Evolutionary conservation across 305 asterid species (phyloP).

Genomic region (Solanum hybrid): DNA sequence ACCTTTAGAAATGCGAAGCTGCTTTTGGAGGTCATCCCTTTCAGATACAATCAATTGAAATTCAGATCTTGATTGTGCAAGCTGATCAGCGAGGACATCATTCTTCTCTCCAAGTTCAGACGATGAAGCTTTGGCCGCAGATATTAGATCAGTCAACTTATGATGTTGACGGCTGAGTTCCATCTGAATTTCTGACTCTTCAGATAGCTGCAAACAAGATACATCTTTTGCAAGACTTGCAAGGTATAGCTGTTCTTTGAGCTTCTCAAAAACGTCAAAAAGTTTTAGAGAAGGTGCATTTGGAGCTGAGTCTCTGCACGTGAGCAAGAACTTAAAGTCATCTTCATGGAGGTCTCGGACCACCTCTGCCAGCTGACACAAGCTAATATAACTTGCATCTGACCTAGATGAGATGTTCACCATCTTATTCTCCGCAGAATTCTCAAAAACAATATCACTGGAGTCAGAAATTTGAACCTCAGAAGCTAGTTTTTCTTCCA

Average conservation of each 20-base stretch:
- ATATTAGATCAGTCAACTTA: constrained; percentile 39
- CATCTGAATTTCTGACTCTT: constrained; percentile 26
- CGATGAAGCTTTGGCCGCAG: constrained; percentile 36
- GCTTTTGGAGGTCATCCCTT: constrained; percentile 50
- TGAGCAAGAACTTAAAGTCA: constrained; percentile 53
- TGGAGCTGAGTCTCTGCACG: constrained; percentile 35
- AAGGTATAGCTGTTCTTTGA: constrained; percentile 71
- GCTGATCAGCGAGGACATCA: constrained; percentile 45
- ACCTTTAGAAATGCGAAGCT: constrained; percentile 45
- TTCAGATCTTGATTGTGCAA: constrained; percentile 46
- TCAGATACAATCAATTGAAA: constrained; percentile 39
- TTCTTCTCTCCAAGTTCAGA: constrained; percentile 46
- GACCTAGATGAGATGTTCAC: constrained; percentile 44
- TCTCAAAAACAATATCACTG: constrained; percentile 17
- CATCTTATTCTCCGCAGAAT: constrained; percentile 30
- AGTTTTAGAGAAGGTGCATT: constrained; percentile 19
- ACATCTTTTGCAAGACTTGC: constrained; percentile 63
- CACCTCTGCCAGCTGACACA: constrained; percentile 67
- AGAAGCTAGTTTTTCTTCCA: constrained; percentile 23
- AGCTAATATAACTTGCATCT: constrained; percentile 52
- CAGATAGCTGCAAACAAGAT: constrained; percentile 49
- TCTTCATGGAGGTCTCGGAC: constrained; percentile 54
- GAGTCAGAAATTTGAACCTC: constrained; percentile 18
- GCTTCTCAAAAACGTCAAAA: constrained; percentile 47
- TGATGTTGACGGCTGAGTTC: constrained; percentile 23